Conservation (phyloP, 371 early-diverging fungal genomes). For the Syncephalastrum monosporum region DNA sequence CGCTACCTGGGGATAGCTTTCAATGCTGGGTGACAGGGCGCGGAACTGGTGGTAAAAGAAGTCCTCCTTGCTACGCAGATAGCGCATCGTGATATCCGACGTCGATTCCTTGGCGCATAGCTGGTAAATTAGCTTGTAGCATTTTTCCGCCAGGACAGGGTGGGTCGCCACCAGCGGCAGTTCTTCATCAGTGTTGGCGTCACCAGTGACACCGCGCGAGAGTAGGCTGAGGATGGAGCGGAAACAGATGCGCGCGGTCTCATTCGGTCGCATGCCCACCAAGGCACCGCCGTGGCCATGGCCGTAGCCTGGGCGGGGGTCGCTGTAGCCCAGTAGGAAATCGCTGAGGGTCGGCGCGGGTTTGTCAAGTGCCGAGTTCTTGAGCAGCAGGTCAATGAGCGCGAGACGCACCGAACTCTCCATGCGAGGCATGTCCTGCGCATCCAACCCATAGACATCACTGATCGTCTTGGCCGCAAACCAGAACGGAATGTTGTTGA, state of each 20-base stretch:
- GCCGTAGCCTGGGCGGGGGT: neutral
- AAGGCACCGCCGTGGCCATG: neutral
- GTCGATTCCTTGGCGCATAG: conserved; percentile 74
- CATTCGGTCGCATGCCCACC: conserved; percentile 7
- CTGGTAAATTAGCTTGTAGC: conserved; percentile 80
- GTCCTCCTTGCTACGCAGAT: conserved; percentile 76
- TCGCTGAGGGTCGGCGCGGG: conserved; percentile 78
- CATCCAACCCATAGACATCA: conserved; percentile 20
- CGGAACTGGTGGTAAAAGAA: conserved; percentile 70
- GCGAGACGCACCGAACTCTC: conserved; percentile 64
- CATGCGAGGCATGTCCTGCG: conserved; percentile 18
- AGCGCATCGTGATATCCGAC: conserved; percentile 72
- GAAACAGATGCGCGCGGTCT: conserved; percentile 51
- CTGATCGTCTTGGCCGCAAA: conserved; percentile 23
- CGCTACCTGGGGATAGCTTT: conserved; percentile 27
- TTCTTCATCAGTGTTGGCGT: conserved; percentile 12
- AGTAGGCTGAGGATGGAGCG: conserved; percentile 72
- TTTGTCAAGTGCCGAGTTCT: conserved; percentile 49
- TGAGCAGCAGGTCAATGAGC: conserved; percentile 68
- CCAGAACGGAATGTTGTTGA: conserved; percentile 50
- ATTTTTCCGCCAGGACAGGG: conserved; percentile 82
- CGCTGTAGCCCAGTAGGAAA: conserved; percentile 74
- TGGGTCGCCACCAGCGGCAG: conserved; percentile 63
- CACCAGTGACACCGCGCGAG: conserved; percentile 44
- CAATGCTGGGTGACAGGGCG: conserved; percentile 49